Base-by-base conservation (phyloP, 2,329 filamentous ascomycete species). In the Penicillium freii region DNA sequence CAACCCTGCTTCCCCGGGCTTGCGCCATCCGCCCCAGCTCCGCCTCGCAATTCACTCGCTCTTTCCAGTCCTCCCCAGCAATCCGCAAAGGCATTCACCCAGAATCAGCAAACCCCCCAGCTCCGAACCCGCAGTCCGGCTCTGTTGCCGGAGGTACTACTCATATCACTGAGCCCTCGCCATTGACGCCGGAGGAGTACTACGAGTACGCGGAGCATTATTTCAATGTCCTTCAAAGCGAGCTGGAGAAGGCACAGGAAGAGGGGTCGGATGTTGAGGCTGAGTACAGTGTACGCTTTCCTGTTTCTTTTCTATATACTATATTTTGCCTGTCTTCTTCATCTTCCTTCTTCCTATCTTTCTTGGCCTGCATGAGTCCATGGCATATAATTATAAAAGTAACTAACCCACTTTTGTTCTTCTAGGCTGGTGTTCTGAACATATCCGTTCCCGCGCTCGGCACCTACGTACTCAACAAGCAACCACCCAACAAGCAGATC, bases 391-490 rank as follows among this genome's bases (percentile, higher is more conserved):
- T 8, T n/a, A 23, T 34, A 7, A 10, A 23, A 47, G 2, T 7
- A 13, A 34, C 9, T 47, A 36, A 36, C 45, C 3, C 13, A 8
- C 4, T 11, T 5, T 5, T 38, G 15, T 13, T 5, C 3, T 31
- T 25, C 19, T 39, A 97, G 92, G 84, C 91, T 53, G 93, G 94
- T 54, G 92, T 97, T 55, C 82, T 97, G 66, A 92, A 87, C 62
- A 81, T 97, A 69, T 81, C 79, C 7, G 85, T 90, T 66, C 84
- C 86, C 1, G 79, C 82, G 13, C 80, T 85, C 50, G 92, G 92
- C 61, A 93, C 86, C 31, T 99, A 95, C 72, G 90, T 99, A 59
- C 84, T 99, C 78, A 99, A 99, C 84, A 99, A 99, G 77, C 94
- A 99, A 75, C 94, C 94, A 0, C 92, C 93, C 21, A 97, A 97